These are phyloP conservation scores for Rhizophagus clarus DNA, from an alignment of 192 early-diverging fungal genomes.

Conservation along the genomic window DNA sequence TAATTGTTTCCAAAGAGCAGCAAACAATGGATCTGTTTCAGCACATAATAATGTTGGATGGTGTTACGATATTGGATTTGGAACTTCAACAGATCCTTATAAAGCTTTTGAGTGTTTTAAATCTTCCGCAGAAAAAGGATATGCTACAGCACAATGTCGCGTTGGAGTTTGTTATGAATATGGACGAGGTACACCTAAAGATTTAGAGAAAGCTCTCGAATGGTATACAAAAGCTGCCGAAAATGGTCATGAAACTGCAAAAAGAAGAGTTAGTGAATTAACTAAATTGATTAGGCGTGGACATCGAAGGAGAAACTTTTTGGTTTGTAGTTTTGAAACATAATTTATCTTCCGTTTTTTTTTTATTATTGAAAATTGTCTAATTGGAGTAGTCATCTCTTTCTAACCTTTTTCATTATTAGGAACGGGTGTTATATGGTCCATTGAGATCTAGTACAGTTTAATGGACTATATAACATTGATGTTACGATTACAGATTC, in stretches of 20 bases:
- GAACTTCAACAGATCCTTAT: background rate
- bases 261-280: constrained; percentile 11
- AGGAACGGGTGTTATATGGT: constrained; percentile 15
- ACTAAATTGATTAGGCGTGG: background rate
- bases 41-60: constrained; percentile 28
- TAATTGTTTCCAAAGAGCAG: constrained; percentile 12
- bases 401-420: background rate
- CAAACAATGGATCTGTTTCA: background rate
- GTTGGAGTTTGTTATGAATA: constrained; percentile 27
- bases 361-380: background rate
- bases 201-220: constrained; percentile 24
- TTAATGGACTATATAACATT: background rate
- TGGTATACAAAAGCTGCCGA: constrained; percentile 29
- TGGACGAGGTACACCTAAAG: constrained; percentile 24
- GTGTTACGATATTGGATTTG: constrained; percentile 32
- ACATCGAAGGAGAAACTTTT: constrained; percentile 8
- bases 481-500: background rate
- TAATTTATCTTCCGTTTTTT: background rate
- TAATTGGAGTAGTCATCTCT: background rate
- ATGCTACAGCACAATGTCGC: constrained; percentile 27
- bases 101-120: constrained; percentile 27
- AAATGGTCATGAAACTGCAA: constrained; percentile 25
- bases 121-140: constrained; percentile 15
- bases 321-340: background rate
- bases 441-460: background rate